Percentiles rank a stretch among this genome's conserved stretches.
These are phyloP conservation scores for Daldinia grandis DNA, from an alignment of 495 filamentous ascomycete species.

Conservation along the genomic window DNA sequence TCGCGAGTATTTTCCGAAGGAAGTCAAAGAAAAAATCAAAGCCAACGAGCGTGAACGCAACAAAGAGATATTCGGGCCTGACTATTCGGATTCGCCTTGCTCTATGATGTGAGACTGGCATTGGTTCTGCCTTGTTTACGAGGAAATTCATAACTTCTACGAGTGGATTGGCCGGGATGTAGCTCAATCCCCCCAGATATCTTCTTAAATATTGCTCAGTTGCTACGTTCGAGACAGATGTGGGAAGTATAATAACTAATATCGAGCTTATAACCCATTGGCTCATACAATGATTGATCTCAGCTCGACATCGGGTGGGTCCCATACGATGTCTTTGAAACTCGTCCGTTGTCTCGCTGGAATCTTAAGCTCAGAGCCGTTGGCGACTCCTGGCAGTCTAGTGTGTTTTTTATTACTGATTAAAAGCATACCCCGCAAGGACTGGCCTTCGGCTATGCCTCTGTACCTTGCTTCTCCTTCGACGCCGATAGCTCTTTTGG, in stretches of 20 bases:
- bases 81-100: slow-evolving; percentile 52
- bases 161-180: not conserved
- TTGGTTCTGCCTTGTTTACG: not conserved
- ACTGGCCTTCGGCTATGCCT: slow-evolving; percentile 6
- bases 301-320: slow-evolving; percentile 33
- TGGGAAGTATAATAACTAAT: not conserved
- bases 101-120: slow-evolving; percentile 52
- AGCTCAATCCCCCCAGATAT: not conserved
- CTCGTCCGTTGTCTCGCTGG: slow-evolving; percentile 31
- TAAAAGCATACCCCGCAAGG: not conserved
- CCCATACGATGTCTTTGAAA: slow-evolving; percentile 44
- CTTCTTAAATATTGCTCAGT: not conserved
- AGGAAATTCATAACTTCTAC: not conserved
- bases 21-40: slow-evolving; percentile 69
- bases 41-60: slow-evolving; percentile 64
- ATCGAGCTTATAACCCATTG: not conserved
- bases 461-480: not conserved
- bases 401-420: not conserved
- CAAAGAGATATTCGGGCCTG: slow-evolving; percentile 61
- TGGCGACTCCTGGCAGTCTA: slow-evolving; percentile 20
- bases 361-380: slow-evolving; percentile 21
- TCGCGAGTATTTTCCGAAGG: slow-evolving; percentile 73
- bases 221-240: not conserved
- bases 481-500: slow-evolving; percentile 58
- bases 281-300: slow-evolving; percentile 39